Evolutionary conservation across 1,284 basidiomycete species (phyloP), one percentile per base, ranked within the genome.

Genomic region (Mycena sp.): DNA sequence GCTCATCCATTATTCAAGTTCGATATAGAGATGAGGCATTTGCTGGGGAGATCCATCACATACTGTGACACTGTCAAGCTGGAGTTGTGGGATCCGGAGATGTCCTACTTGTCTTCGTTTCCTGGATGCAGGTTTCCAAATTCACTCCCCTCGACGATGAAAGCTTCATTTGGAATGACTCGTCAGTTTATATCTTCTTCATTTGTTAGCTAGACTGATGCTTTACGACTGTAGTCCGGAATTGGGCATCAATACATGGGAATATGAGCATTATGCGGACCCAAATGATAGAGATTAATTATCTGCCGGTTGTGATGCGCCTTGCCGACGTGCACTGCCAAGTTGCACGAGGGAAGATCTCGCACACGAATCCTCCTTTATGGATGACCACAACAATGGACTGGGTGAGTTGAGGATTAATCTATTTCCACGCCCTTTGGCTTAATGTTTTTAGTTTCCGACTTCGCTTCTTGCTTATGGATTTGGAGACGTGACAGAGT

Each of bases 1-100:
- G 55, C 12, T 57, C 55, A 26, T 57, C 46, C 9, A 16, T 58
- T 6, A 37, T 58, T 35, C 56, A 58, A 35, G n/a, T 11, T 35
- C 38, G 45, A 40, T 19, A 49, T 16, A 30, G 21, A 14, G 28
- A 41, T 37, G 40, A 35, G 30, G 48, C 37, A 11, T 41, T 11
- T 44, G 37, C 28, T 4, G 56, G 48, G 7, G 56, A 58, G 29
- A 16, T 58, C 7, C 56, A 23, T 16, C 46, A 50, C 11, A 44
- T 58, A 3, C 5, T 58, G 1, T 26, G 46, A 29, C 56, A 58
- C 38, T 7, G 4, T 7, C 56, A 58, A 23, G 5, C 35, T 6
- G 56, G 56, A n/a, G 14, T 49, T 12, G 2, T 19, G 3, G 19
- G 6, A 1, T 23, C n/a, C 11, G 12, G 17, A 3, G 21, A 49